Conservation (phyloP, 805 yeast species). For the Debaryomyces hansenii region DNA sequence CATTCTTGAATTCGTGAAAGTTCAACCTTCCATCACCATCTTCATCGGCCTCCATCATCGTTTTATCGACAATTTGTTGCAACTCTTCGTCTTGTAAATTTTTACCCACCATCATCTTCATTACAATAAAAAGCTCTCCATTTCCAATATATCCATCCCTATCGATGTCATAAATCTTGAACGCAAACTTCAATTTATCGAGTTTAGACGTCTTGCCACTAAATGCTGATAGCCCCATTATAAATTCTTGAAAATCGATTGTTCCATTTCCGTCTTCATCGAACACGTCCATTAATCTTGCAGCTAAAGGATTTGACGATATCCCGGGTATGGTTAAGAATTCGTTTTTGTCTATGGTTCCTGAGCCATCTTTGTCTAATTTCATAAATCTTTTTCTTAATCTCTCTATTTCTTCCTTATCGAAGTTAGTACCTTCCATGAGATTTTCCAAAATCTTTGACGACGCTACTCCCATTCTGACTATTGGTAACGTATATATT, state of each 20-base stretch:
- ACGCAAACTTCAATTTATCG: slow-evolving; percentile 86
- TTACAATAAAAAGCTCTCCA: slow-evolving; percentile 88
- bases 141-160: slow-evolving; percentile 92
- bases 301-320: slow-evolving; percentile 83
- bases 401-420: slow-evolving; percentile 87
- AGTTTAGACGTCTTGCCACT: slow-evolving; percentile 78
- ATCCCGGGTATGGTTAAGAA: slow-evolving; percentile 93
- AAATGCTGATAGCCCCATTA: slow-evolving; percentile 81
- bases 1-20: slow-evolving; percentile 81
- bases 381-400: slow-evolving; percentile 92
- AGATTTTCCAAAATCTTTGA: slow-evolving; percentile 65
- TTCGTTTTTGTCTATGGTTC: slow-evolving; percentile 87
- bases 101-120: slow-evolving; percentile 96
- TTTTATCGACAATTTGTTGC: slow-evolving; percentile 96
- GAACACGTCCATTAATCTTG: slow-evolving; percentile 88
- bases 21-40: slow-evolving; percentile 86
- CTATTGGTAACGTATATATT: not conserved
- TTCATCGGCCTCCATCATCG: slow-evolving; percentile 86
- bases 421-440: slow-evolving; percentile 83
- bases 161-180: slow-evolving; percentile 93
- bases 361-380: slow-evolving; percentile 88
- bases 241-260: slow-evolving; percentile 94
- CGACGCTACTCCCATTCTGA: slow-evolving; percentile 58
- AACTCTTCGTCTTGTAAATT: slow-evolving; percentile 82
- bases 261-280: slow-evolving; percentile 92